Evolutionary conservation across 306 rosid genomes (phyloP), one percentile per base, ranked within the genome.

Genomic region (Dalbergia cochinchinensis): DNA sequence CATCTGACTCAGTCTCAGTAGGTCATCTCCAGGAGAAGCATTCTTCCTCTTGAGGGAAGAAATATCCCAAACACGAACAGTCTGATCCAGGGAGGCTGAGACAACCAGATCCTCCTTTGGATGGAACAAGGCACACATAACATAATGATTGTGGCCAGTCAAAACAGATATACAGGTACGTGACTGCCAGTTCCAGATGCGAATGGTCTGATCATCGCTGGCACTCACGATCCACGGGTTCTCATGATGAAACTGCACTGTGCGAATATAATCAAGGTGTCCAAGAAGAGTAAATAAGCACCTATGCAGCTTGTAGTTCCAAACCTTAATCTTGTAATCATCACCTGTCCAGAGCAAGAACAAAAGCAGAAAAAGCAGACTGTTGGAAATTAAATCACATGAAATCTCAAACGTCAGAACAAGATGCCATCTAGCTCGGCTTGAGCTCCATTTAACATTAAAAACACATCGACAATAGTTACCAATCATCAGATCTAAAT

Each of bases 121-220:
- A 79, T 94, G 99, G 78, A 94, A 94, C 48, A 94, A 77, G 8
- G 99, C 99, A 47, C 97, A 92, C 99, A 94, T 94, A 5, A 94
- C 99, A 74, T 94, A 94, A 72, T 94, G 99, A 47, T 94, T 94
- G 82, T 94, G 99, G 31, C 99, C 99, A 7, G 99, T 94, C 82
- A 94, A 84, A 42, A 94, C 99, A 73, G 99, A 91, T 71, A 94
- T 85, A 60, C 99, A 92, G 16, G 97, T 92, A 4, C 99, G 92
- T 4, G 99, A 94, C 70, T 94, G 99, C 99, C 99, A 94, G 83
- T 94, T 94, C 99, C 99, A 94, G 64, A 94, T 87, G 15, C 99
- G 99, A 80, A 94, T 92, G n/a, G 99, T 94, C 83, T 94, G 99
- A 83, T 94, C 99, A 53, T 94, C 99, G 69, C 99, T 94, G 13